Evolutionary conservation across 176 grass and related monocot genomes (phyloP).

Genomic region (Microstegium vimineum): DNA sequence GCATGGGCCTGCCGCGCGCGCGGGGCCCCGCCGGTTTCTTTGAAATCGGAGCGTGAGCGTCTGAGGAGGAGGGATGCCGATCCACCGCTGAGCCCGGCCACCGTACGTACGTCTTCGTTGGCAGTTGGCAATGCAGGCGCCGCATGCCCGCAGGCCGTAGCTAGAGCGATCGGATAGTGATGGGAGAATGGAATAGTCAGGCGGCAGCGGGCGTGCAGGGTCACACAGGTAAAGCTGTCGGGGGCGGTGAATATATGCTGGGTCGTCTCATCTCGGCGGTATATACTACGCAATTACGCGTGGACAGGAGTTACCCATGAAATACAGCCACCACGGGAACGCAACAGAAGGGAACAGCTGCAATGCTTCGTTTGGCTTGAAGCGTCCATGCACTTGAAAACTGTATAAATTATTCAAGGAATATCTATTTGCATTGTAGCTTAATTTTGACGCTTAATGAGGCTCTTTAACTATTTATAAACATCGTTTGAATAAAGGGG

Average conservation of each 20-base stretch:
- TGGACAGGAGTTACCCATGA: too few species aligned
- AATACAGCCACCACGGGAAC: too few species aligned
- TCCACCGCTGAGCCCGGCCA: not conserved
- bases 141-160: not conserved
- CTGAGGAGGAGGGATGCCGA: too few species aligned
- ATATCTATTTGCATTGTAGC: too few species aligned
- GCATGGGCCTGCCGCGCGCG: not conserved
- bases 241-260: not conserved
- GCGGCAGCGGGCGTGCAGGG: not conserved
- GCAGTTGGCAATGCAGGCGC: not conserved
- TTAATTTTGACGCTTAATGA: too few species aligned
- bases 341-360: too few species aligned
- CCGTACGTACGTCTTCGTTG: not conserved
- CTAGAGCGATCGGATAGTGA: conserved; percentile 9
- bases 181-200: conserved; percentile 12
- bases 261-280: conserved; percentile 2
- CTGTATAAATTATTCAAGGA: too few species aligned
- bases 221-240: not conserved
- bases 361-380: too few species aligned
- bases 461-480: too few species aligned
- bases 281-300: too few species aligned
- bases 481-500: too few species aligned
- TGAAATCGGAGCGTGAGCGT: conserved; percentile 17
- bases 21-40: not conserved
- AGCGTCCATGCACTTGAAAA: too few species aligned